These are phyloP conservation scores for Hyaloscypha variabilis DNA, from an alignment of 495 filamentous ascomycete species.

Conservation along the genomic window DNA sequence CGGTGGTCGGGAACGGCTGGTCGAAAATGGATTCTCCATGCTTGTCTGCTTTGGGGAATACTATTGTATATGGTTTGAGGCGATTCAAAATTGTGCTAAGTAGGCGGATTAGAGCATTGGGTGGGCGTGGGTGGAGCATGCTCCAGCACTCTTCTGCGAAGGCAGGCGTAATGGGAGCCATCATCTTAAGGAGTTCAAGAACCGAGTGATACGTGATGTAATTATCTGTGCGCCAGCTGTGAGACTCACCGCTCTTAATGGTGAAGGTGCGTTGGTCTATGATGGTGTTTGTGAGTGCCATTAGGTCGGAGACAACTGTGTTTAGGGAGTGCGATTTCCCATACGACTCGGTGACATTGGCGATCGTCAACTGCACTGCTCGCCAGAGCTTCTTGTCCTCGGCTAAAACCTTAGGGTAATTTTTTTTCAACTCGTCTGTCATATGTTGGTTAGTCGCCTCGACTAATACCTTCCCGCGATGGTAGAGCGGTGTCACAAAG, in stretches of 20 bases:
- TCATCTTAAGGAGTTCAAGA: constrained; percentile 61
- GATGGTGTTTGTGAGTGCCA: constrained; percentile 73
- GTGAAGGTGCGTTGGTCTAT: constrained; percentile 26
- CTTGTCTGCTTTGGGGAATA: background rate
- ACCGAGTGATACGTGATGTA: constrained; percentile 13
- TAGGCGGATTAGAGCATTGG: background rate
- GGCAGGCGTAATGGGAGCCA: constrained; percentile 77
- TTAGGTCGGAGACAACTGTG: constrained; percentile 80
- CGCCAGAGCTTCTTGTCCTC: constrained; percentile 62
- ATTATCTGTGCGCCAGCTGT: background rate
- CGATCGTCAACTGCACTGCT: constrained; percentile 65
- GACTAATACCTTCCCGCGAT: background rate
- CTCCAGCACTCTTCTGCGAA: constrained; percentile 82
- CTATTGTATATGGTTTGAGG: background rate
- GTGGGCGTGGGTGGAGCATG: constrained; percentile 39
- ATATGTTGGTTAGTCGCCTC: too few relatives aligned
- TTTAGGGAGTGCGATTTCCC: constrained; percentile 74
- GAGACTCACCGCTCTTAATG: background rate
- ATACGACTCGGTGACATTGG: constrained; percentile 68
- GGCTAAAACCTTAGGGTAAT: constrained; percentile 34
- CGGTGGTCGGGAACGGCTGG: constrained; percentile 55
- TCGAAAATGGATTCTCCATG: constrained; percentile 46
- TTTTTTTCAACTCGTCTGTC: background rate
- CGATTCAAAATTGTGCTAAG: background rate
- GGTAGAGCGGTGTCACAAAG: too few relatives aligned